A percentile compares a stretch with the other conserved stretches of the same genome.
Evolutionary conservation across 352 stramenopile species (phyloP).

Genomic region (Pythium aphanidermatum): DNA sequence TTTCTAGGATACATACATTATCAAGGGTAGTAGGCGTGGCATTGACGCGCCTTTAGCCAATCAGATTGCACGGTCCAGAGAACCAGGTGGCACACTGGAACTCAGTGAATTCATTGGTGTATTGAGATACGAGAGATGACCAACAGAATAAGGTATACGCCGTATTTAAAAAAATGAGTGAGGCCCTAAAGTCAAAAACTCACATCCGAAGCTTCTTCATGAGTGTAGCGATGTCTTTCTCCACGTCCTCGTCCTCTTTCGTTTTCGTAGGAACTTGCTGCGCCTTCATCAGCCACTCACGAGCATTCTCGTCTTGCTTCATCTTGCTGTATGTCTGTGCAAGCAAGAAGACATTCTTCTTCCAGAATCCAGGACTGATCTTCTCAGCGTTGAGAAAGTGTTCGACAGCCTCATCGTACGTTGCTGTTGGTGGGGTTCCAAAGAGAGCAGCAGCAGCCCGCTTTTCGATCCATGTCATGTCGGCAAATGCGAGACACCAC

Average conservation of each 20-base stretch:
- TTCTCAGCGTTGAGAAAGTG: conserved; percentile 51
- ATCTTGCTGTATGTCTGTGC: conserved; percentile 68
- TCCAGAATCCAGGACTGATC: conserved; percentile 66
- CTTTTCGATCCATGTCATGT: conserved; percentile 77
- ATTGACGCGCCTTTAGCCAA: conserved; percentile 3
- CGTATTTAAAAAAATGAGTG: background rate
- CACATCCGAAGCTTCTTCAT: conserved; percentile 35
- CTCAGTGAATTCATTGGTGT: background rate
- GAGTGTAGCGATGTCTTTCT: conserved; percentile 32
- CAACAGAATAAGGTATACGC: background rate
- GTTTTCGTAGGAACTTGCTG: conserved; percentile 45
- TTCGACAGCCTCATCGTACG: conserved; percentile 56
- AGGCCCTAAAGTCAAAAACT: too few relatives aligned
- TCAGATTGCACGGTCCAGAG: background rate
- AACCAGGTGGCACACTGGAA: conserved; percentile 5
- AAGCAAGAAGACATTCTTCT: conserved; percentile 68
- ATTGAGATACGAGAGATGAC: conserved; percentile 3
- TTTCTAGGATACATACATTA: conserved; percentile 9
- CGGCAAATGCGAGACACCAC: conserved; percentile 73
- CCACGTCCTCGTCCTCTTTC: conserved; percentile 50
- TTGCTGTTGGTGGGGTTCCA: conserved; percentile 41
- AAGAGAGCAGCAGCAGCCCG: conserved; percentile 60
- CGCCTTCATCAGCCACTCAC: conserved; percentile 50
- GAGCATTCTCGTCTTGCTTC: conserved; percentile 26
- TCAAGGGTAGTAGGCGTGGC: conserved; percentile 6